Evolutionary conservation across 441 rosid genomes (phyloP).

Genomic region (Populus hybrid): DNA sequence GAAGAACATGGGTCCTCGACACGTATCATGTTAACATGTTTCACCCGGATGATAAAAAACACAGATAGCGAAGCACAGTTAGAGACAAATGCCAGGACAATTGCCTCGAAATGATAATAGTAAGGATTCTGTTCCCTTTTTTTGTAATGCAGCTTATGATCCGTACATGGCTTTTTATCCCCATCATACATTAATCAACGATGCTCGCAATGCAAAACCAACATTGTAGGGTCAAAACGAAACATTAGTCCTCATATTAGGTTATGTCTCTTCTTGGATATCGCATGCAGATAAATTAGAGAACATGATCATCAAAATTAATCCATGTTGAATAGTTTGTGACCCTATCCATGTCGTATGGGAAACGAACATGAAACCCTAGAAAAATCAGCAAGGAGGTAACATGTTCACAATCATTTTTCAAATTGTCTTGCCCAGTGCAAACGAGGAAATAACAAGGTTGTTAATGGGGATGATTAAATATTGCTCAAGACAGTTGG

Average conservation of each 20-base stretch:
- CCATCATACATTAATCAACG: conserved; percentile 32
- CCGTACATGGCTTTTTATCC: conserved; percentile 34
- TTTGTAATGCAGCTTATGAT: conserved; percentile 29
- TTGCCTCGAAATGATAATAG: conserved; percentile 40
- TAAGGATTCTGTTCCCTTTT: conserved; percentile 55
- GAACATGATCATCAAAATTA: background rate
- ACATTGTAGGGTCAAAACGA: conserved; percentile 41
- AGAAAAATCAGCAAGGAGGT: conserved; percentile 16
- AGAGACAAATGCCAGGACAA: conserved; percentile 60
- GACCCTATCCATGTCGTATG: conserved; percentile 2
- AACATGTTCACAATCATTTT: conserved; percentile 32
- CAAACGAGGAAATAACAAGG: conserved; percentile 27
- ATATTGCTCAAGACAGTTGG: conserved; percentile 24
- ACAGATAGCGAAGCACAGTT: conserved; percentile 30
- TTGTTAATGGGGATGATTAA: conserved; percentile 27
- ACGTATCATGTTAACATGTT: conserved; percentile 35
- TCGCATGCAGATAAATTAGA: conserved; percentile 19
- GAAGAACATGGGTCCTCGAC: conserved; percentile 34
- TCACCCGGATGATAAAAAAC: conserved; percentile 27
- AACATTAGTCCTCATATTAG: conserved; percentile 38
- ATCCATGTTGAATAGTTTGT: background rate
- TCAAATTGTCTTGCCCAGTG: conserved; percentile 32
- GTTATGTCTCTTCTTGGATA: conserved; percentile 30
- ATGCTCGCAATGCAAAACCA: conserved; percentile 32
- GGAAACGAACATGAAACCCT: conserved; percentile 17